These are phyloP conservation scores for Lachancea waltii DNA, from an alignment of 805 yeast species.

Conservation along the genomic window DNA sequence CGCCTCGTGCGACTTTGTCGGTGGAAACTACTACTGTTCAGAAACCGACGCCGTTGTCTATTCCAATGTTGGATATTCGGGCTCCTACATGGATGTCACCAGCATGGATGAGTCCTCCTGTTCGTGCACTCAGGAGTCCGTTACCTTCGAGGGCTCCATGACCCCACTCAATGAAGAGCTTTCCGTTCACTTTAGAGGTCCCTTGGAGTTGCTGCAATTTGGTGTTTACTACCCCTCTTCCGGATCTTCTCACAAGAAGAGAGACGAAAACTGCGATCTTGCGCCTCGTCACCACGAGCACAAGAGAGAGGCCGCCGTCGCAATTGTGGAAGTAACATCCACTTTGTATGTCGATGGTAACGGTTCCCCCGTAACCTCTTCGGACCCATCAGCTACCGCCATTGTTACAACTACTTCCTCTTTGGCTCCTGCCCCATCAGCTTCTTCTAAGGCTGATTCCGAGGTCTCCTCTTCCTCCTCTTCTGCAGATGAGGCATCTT, in stretches of 20 bases:
- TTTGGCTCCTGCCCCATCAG: constrained; percentile 16
- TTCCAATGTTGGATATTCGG: constrained; percentile 74
- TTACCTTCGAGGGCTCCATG: constrained; percentile 55
- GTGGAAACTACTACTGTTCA: constrained; percentile 82
- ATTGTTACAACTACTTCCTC: constrained; percentile 19
- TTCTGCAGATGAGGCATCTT: constrained; percentile 13
- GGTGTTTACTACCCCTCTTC: constrained; percentile 78
- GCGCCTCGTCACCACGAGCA: constrained; percentile 42
- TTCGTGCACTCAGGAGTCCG: constrained; percentile 53
- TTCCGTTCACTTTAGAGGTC: constrained; percentile 77
- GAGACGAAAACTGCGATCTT: constrained; percentile 32
- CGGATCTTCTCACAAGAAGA: constrained; percentile 38
- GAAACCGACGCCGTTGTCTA: constrained; percentile 61
- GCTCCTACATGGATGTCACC: constrained; percentile 76
- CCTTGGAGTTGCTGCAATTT: constrained; percentile 55
- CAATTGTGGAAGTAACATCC: constrained; percentile 66
- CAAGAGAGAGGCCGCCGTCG: constrained; percentile 56
- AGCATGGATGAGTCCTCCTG: constrained; percentile 68
- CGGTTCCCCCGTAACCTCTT: constrained; percentile 37
- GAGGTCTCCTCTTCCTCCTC: constrained; percentile 13
- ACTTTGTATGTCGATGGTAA: constrained; percentile 61
- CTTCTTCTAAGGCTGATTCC: too few species aligned
- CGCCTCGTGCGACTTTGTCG: constrained; percentile 42
- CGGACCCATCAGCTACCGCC: constrained; percentile 22
- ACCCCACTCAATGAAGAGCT: constrained; percentile 64